A percentile compares a stretch with the other conserved stretches of the same genome.
These are phyloP conservation scores for Lactifluus piperatus DNA, from an alignment of 768 basidiomycete genomes.

Conservation along the genomic window DNA sequence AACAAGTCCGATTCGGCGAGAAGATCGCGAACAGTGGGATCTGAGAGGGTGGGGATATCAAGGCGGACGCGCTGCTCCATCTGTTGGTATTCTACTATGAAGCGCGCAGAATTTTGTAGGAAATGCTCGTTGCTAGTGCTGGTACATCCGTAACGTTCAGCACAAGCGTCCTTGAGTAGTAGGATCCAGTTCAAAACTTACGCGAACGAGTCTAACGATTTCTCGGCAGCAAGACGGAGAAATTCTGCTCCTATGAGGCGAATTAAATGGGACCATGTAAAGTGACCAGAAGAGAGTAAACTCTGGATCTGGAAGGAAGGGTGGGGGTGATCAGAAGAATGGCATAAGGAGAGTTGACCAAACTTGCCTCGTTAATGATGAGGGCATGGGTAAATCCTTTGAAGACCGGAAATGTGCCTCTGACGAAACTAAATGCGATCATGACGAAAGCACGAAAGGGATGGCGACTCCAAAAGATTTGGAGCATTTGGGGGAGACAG, in stretches of 20 bases:
- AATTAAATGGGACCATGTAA: constrained; percentile 58
- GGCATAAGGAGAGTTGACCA: not conserved
- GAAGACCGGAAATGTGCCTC: constrained; percentile 74
- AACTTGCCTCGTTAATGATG: constrained; percentile 72
- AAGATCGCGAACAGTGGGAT: constrained; percentile 64
- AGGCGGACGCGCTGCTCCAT: constrained; percentile 68
- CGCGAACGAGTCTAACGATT: constrained; percentile 62
- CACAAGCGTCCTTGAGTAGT: not conserved
- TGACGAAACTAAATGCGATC: constrained; percentile 58
- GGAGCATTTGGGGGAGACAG: constrained; percentile 48
- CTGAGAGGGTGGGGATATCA: constrained; percentile 70
- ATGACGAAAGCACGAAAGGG: constrained; percentile 64
- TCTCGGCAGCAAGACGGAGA: constrained; percentile 53
- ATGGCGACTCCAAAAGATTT: constrained; percentile 44
- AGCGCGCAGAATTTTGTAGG: constrained; percentile 66
- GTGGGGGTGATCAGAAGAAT: not conserved
- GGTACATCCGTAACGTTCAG: constrained; percentile 18
- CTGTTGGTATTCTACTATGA: constrained; percentile 70
- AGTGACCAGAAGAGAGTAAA: constrained; percentile 58
- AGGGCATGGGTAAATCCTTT: constrained; percentile 81
- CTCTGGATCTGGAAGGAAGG: constrained; percentile 61
- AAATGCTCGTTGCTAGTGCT: constrained; percentile 63
- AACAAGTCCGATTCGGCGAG: constrained; percentile 84
- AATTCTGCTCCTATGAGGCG: constrained; percentile 55
- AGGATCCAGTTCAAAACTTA: constrained; percentile 32